Percentiles rank a stretch among this genome's conserved stretches.
These are phyloP conservation scores for Angomonas deanei DNA, from an alignment of 208 protist genomes.

Conservation along the genomic window DNA sequence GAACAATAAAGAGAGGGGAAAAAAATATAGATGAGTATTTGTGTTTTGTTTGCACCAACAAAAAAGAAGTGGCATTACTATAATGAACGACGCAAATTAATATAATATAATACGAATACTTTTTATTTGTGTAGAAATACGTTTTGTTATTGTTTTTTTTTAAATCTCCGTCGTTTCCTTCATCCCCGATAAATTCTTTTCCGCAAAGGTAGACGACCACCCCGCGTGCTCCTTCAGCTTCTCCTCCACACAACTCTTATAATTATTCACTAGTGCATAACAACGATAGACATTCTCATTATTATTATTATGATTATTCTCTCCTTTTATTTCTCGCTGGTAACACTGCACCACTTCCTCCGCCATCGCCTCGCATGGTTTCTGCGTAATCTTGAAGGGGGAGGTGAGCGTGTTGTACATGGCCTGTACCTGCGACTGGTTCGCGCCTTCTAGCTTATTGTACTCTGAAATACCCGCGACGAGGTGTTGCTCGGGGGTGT, in stretches of 20 bases:
- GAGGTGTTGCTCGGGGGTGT: conserved; percentile 56
- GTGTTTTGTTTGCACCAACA: neutral
- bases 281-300: conserved; percentile 59
- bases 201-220: conserved; percentile 36
- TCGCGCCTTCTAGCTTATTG: conserved; percentile 52
- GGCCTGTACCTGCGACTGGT: conserved; percentile 44
- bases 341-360: neutral
- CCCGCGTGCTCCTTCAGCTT: conserved; percentile 43
- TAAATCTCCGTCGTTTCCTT: neutral
- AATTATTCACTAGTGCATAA: conserved; percentile 34
- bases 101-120: conserved; percentile 2
- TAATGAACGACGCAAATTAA: neutral
- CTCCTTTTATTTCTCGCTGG: neutral
- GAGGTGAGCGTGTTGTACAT: conserved; percentile 61
- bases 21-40: neutral
- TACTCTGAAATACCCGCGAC: conserved; percentile 54
- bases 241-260: conserved; percentile 53
- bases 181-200: conserved; percentile 3
- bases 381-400: conserved; percentile 60
- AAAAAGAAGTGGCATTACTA: neutral
- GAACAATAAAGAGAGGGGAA: neutral
- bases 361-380: conserved; percentile 43
- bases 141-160: neutral
- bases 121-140: too few species aligned
- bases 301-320: neutral